These are phyloP conservation scores for Plasmodium knowlesi DNA, from an alignment of 169 alveolate species.

Conservation along the genomic window DNA sequence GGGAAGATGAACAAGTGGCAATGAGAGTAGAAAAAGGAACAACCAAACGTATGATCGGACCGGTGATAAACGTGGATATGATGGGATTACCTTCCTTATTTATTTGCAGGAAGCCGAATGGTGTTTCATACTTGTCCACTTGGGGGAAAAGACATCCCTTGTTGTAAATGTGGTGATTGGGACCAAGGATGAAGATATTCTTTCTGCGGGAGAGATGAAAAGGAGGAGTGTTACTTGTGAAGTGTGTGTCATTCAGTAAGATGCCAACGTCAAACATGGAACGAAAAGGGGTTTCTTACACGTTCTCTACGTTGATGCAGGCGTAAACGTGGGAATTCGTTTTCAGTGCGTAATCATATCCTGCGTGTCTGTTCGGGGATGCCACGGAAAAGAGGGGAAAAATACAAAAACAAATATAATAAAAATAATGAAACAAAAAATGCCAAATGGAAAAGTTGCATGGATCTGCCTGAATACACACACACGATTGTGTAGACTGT, in stretches of 20 bases:
- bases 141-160: constrained; percentile 90
- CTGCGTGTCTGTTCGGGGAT: constrained; percentile 92
- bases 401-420: not conserved
- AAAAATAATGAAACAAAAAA: not conserved
- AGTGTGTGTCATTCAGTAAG: not conserved
- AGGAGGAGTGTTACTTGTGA: not conserved
- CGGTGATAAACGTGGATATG: not conserved
- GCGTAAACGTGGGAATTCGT: constrained; percentile 93
- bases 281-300: constrained; percentile 49
- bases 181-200: constrained; percentile 94
- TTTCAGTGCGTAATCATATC: constrained; percentile 92
- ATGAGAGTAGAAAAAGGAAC: not conserved
- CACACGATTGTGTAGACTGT: no score
- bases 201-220: constrained; percentile 70
- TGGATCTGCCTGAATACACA: not conserved
- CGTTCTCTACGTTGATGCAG: constrained; percentile 82
- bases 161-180: constrained; percentile 92
- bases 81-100: constrained; percentile 79
- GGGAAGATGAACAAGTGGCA: not conserved
- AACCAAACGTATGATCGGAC: not conserved
- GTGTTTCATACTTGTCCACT: constrained; percentile 87
- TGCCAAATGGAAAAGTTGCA: not conserved
- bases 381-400: not conserved
- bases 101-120: constrained; percentile 91
- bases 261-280: not conserved